Evolutionary conservation across 305 asterid species (phyloP), one percentile per base, ranked within the genome.

Genomic region (Fraxinus platypoda): DNA sequence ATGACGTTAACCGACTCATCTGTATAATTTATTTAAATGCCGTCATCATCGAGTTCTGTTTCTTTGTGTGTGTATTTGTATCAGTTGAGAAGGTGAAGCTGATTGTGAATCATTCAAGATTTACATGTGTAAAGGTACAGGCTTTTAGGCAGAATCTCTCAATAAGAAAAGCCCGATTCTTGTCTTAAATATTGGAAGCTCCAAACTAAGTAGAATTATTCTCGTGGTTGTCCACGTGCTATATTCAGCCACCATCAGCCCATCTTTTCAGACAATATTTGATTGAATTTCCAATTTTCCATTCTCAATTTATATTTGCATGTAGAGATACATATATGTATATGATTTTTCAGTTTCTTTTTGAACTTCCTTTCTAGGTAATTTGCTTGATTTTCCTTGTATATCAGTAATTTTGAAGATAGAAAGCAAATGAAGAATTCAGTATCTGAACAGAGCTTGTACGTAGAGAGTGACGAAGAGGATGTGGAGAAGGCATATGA

Each of bases 181-280:
- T 54, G 28, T 72, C 81, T 76, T 11, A 23, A 34, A 75, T 59
- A 11, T 81, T 78, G 57, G 59, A 83, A 80, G 35, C 81, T 81
- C 79, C 31, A 72, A 73, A n/a, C 52, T 11, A 41, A 57, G 43
- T 12, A 43, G 54, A 43, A 43, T 11, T 43, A 3, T 43, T 12
- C 6, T 43, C 57, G 19, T 46, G n/a, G 57, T 46, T 46, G 57
- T 46, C 57, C 57, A 46, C 57, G 57, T 13, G 57, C 19, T 46
- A 49, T 49, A 49, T 49, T 1, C 59, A 49, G 59, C 59, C 59
- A 49, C 59, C 59, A 49, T 49, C 6, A 3, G 8, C 26, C 87
- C 89, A 82, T 71, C 74, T 76, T 77, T 79, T 81, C 74, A 8
- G 85, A 80, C 59, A 68, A 21, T 78, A 66, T 76, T 75, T 75